A percentile compares a stretch with the other conserved stretches of the same genome.
Conservation (phyloP, 495 filamentous ascomycete genomes). For the Rusavskia elegans region DNA sequence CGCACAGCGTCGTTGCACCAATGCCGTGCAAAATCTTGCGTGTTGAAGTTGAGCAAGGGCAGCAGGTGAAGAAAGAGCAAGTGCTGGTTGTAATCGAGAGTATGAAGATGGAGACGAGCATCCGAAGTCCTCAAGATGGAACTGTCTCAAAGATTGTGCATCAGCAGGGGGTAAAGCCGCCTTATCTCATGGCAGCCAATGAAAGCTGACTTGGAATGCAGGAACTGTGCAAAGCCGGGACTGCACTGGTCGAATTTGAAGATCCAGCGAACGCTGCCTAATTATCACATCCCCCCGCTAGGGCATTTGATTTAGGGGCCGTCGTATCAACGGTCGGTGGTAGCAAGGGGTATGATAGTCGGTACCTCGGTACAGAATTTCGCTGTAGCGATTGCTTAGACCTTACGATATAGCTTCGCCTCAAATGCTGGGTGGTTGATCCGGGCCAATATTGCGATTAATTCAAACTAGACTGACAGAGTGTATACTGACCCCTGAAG, state of each 20-base stretch:
- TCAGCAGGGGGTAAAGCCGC: slow-evolving; percentile 59
- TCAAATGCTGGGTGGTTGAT: too few species aligned
- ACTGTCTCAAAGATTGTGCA: slow-evolving; percentile 71
- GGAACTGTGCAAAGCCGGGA: slow-evolving; percentile 45
- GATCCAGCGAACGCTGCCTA: neutral
- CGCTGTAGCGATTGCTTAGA: too few species aligned
- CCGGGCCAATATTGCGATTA: too few species aligned
- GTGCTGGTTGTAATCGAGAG: slow-evolving; percentile 92
- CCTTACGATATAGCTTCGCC: too few species aligned
- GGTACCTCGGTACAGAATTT: too few species aligned
- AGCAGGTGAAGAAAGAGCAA: slow-evolving; percentile 69
- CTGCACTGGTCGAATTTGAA: slow-evolving; percentile 37
- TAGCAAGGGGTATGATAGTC: too few species aligned
- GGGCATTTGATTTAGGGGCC: too few species aligned
- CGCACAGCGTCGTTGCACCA: slow-evolving; percentile 73
- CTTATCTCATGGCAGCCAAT: slow-evolving; percentile 5
- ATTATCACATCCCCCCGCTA: too few species aligned
- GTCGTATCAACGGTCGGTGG: too few species aligned
- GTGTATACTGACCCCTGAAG: too few species aligned
- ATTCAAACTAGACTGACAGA: too few species aligned
- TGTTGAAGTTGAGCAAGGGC: slow-evolving; percentile 68
- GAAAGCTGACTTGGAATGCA: slow-evolving; percentile 8
- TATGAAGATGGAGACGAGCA: slow-evolving; percentile 99
- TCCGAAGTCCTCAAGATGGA: slow-evolving; percentile 73
- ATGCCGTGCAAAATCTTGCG: slow-evolving; percentile 92